Conservation (phyloP, 2,329 filamentous ascomycete genomes). For the Tolypocladium album region DNA sequence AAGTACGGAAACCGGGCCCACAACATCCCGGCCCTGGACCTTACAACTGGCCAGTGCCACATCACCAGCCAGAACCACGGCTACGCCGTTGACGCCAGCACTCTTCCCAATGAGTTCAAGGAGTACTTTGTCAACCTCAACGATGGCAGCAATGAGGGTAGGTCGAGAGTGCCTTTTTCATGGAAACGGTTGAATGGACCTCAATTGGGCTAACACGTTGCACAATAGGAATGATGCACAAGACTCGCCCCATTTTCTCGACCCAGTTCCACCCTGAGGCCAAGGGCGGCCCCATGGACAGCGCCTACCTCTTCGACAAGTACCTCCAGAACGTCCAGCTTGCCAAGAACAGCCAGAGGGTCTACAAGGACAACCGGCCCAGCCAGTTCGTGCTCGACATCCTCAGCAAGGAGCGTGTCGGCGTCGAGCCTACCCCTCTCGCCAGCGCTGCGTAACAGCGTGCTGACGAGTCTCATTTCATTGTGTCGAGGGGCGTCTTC, state of each 20-base stretch:
- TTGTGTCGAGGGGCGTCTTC: neutral
- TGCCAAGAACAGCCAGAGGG: conserved; percentile 75
- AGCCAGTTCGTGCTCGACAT: conserved; percentile 83
- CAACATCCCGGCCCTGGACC: conserved; percentile 92
- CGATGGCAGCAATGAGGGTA: conserved; percentile 89
- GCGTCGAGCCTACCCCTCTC: conserved; percentile 58
- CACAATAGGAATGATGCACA: conserved; percentile 70
- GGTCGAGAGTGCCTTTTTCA: conserved; percentile 6
- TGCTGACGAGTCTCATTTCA: conserved; percentile 1
- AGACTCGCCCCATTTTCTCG: conserved; percentile 90
- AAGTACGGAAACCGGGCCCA: conserved; percentile 99
- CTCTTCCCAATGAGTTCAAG: conserved; percentile 78
- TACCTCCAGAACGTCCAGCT: conserved; percentile 83
- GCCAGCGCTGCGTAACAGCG: conserved; percentile 32
- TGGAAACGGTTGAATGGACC: neutral
- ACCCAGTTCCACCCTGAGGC: conserved; percentile 99
- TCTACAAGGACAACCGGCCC: conserved; percentile 78
- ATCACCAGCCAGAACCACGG: conserved; percentile 98
- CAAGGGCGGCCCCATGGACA: conserved; percentile 94
- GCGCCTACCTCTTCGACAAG: conserved; percentile 90
- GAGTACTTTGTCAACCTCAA: conserved; percentile 99
- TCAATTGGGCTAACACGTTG: conserved; percentile 6
- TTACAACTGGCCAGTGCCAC: conserved; percentile 94
- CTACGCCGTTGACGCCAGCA: conserved; percentile 82
- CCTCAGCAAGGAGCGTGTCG: conserved; percentile 87